Conservation (phyloP, 2,329 filamentous ascomycete genomes). For the Xylariaceae sp. region DNA sequence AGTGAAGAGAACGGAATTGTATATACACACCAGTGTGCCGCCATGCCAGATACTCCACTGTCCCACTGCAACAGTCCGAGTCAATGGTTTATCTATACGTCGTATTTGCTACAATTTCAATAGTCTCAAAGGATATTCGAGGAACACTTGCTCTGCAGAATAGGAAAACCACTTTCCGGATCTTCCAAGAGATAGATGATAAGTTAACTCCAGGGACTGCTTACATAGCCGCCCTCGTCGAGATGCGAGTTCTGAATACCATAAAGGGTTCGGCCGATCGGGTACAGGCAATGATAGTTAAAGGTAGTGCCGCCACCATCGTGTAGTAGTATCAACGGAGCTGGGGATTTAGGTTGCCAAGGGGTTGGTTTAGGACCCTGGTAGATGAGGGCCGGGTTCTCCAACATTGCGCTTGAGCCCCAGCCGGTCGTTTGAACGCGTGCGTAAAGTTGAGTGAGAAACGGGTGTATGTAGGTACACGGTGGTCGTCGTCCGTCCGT, state of each 20-base stretch:
- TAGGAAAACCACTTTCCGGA: too few relatives aligned
- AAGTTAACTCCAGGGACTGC: too few relatives aligned
- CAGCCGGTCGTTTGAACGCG: too few relatives aligned
- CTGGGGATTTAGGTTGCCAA: constrained; percentile 16
- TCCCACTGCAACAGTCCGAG: constrained; percentile 33
- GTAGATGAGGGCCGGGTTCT: constrained; percentile 29
- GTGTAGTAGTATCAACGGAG: constrained; percentile 55
- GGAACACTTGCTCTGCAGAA: too few relatives aligned
- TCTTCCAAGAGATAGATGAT: too few relatives aligned
- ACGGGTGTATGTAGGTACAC: too few relatives aligned
- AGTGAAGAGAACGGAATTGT: too few relatives aligned
- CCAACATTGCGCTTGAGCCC: constrained; percentile 9
- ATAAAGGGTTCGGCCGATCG: constrained; percentile 46
- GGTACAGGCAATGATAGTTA: constrained; percentile 51
- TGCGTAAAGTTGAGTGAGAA: too few relatives aligned
- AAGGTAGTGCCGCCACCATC: constrained; percentile 60
- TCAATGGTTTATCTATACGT: too few relatives aligned
- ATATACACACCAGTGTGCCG: constrained; percentile 32
- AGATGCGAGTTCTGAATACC: constrained; percentile 55
- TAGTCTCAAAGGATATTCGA: too few relatives aligned
- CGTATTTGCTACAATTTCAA: too few relatives aligned
- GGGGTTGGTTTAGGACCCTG: constrained; percentile 16
- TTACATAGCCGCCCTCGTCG: constrained; percentile 34
- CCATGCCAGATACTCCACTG: constrained; percentile 54
- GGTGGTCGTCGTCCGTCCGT: too few relatives aligned